Base-by-base conservation (phyloP, 805 yeast species). In the Saccharomycopsis fodiens region DNA sequence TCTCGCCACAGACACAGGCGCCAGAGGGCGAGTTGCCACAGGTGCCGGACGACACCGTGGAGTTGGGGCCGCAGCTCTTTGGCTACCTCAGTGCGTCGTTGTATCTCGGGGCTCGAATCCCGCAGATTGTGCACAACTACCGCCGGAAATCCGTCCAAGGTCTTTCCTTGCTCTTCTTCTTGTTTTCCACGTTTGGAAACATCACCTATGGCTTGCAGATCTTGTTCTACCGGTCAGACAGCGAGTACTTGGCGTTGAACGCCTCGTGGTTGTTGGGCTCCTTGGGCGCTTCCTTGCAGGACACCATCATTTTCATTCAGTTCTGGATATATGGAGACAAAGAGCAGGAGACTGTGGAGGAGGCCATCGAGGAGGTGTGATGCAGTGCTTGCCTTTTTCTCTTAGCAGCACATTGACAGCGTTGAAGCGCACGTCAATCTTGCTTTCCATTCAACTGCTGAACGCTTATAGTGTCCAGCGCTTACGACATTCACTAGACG, bases 111-210 rank as follows among this genome's bases (percentile, higher is more conserved):
- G 93, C 93, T 2, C 66, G 87, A 53, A 62, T 84, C 23, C 98
- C 98, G 0, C 98, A 91, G 63, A 83, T 91, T 44, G 65, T 74
- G 47, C 94, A 85, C 58, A 91, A 91, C 64, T 76, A 79, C 60
- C 68, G 68, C 39, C 75, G 95, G 53, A 78, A 80, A 56, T 83
- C 95, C 3, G 88, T 88, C 45, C 73, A 77, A 46, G 97, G 97
- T 1, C 80, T 93, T 55, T 82, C 96, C 46, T 74, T 91, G 51
- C 73, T 86, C 43, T 85, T 84, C 63, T 83, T 84, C 65, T 62
- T 84, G 53, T 78, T 83, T 52, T 81, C 89, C 25, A 74, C 83
- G 7, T 65, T 82, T 55, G 94, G 93, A 16, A 84, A 84, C 59
- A 57, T 83, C 51, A 79, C 91, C 3, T 85, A 82, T 55, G 85